A percentile compares a stretch with the other conserved stretches of the same genome.
These are phyloP conservation scores for Diospyros lotus DNA, from an alignment of 148 eudicot species.

Conservation along the genomic window DNA sequence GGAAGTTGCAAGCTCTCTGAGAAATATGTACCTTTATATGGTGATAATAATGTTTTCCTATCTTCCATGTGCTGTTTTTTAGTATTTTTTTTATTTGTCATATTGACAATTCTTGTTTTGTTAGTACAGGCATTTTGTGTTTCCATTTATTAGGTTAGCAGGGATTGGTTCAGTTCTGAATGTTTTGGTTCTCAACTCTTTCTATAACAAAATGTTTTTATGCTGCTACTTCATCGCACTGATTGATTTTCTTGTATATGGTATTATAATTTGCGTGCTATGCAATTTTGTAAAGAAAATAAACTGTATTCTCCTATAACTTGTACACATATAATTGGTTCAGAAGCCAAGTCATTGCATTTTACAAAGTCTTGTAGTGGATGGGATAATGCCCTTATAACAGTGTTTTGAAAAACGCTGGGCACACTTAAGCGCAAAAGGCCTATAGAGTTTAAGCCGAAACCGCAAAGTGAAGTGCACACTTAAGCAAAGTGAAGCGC, in stretches of 20 bases:
- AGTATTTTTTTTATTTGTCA: neutral
- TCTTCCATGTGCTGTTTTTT: neutral
- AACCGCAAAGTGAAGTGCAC: no score
- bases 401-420: no score
- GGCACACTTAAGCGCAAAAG: no score
- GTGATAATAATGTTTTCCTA: neutral
- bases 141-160: neutral
- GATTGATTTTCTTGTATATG: conserved; percentile 5
- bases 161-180: neutral
- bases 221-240: neutral
- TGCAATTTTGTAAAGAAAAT: neutral
- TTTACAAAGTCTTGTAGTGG: neutral
- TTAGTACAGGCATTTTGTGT: neutral
- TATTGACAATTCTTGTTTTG: neutral
- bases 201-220: neutral
- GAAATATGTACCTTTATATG: neutral
- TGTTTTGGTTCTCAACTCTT: neutral
- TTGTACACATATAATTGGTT: neutral
- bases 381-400: neutral
- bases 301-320: neutral
- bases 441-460: no score
- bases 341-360: neutral
- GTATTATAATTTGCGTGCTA: neutral
- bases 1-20: neutral
- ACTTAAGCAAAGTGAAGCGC: no score